A percentile compares a stretch with the other conserved stretches of the same genome.
These are phyloP conservation scores for Botrytis squamosa DNA, from an alignment of 2,329 filamentous ascomycete species.

Conservation along the genomic window DNA sequence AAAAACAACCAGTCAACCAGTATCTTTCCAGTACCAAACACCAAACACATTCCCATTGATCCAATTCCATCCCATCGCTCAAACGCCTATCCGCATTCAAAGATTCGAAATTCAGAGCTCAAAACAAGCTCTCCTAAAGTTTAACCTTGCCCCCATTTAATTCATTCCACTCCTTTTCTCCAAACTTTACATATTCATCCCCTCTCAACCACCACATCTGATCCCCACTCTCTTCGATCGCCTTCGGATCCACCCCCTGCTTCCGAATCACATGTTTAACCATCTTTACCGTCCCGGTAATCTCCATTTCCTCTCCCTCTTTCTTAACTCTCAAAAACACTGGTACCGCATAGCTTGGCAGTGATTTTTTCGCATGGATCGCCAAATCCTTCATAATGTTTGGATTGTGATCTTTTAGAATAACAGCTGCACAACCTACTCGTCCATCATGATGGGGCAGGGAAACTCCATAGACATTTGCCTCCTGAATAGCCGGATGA, in stretches of 20 bases:
- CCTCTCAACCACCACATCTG: constrained; percentile 58
- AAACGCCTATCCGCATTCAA: neutral
- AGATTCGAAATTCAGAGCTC: neutral
- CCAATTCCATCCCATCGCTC: neutral
- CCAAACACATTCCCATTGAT: neutral
- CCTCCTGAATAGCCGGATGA: constrained; percentile 67
- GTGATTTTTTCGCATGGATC: constrained; percentile 51
- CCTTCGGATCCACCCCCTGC: constrained; percentile 69
- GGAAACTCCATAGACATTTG: constrained; percentile 82
- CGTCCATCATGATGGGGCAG: constrained; percentile 80
- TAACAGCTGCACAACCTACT: constrained; percentile 75
- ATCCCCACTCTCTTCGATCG: constrained; percentile 44
- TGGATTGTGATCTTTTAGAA: constrained; percentile 49
- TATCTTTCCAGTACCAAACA: neutral
- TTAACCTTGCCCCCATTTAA: constrained; percentile 66
- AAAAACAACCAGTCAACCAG: neutral
- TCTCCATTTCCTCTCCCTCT: constrained; percentile 49
- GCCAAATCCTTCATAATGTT: constrained; percentile 59
- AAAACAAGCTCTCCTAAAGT: constrained; percentile 23
- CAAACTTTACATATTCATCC: constrained; percentile 67
- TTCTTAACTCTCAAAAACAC: constrained; percentile 70
- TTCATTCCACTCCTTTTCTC: constrained; percentile 63
- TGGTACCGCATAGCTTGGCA: constrained; percentile 75
- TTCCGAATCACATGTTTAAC: constrained; percentile 73
- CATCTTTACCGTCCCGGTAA: constrained; percentile 86